Base-by-base conservation (phyloP, 2,329 filamentous ascomycete genomes). In the Intubia oerlemansii region DNA sequence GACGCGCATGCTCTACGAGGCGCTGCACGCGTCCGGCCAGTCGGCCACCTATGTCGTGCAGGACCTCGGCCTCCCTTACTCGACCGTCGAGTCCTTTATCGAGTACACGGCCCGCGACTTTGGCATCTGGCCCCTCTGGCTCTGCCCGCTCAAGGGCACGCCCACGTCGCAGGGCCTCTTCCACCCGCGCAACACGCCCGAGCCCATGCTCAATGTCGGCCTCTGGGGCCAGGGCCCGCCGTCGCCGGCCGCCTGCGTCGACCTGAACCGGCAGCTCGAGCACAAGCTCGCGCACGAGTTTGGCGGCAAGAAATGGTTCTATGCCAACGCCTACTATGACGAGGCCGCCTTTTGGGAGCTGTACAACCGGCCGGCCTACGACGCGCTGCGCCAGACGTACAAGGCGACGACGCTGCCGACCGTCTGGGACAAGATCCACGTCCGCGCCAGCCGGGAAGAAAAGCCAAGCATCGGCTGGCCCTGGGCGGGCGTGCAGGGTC, bases 321-420 rank as follows among this genome's bases (percentile, higher is more conserved):
- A 91, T 48, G 79, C 80, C 3, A 76, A 85, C 42, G 75, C 78
- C 0, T 90, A 82, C 52, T 88, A 88, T 47, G 60, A 63, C n/a
- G 63, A 76, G 42, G 52, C 60, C 1, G 66, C 77, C 42, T 81
- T 78, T 49, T 78, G 71, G 70, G 41, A 51, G 19, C 54, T 69
- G 29, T 78, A 78, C 44, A 57, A 56, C 31, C 56, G 65, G 27
- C 27, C 31, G 2, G 28, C 32, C 16, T 80, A 81, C 44, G 61
- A 76, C 18, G 52, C 42, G 2, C 51, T 81, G 38, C 53, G 75
- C 11, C 35, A 42, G 15, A 75, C 72, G 43, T 80, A 76, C 47
- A 45, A 56, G 27, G 75, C 73, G 10, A 53, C 51, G 1, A 54
- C 57, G 6, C 49, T 80, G 39, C 74, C 74, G 16, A 68, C 53